Conservation (phyloP, 345 rosid genomes). For the Erysimum cheiranthoides region DNA sequence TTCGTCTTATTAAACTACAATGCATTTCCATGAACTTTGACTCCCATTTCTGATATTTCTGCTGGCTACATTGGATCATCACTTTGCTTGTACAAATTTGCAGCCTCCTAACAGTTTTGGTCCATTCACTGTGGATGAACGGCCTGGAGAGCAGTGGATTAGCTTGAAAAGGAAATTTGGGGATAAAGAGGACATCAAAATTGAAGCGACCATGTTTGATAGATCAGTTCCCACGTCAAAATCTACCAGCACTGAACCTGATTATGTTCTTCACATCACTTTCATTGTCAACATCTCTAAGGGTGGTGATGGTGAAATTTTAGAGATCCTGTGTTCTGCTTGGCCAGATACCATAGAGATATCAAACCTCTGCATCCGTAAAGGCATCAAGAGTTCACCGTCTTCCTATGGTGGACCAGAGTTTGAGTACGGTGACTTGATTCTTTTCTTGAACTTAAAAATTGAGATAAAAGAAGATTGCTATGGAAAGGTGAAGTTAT, state of each 20-base stretch:
- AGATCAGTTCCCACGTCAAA: conserved; percentile 57
- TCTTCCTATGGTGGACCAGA: conserved; percentile 69
- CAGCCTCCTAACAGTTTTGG: conserved; percentile 61
- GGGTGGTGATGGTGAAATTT: conserved; percentile 50
- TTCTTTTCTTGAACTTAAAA: conserved; percentile 9
- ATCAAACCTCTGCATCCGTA: conserved; percentile 57
- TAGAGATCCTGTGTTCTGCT: conserved; percentile 83
- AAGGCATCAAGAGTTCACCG: conserved; percentile 34
- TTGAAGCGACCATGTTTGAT: conserved; percentile 92
- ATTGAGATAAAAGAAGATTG: conserved; percentile 3
- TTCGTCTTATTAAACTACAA: not conserved
- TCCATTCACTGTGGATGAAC: conserved; percentile 65
- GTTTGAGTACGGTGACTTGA: conserved; percentile 61
- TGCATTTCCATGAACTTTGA: not conserved
- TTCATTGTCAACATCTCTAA: conserved; percentile 71
- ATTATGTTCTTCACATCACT: conserved; percentile 66
- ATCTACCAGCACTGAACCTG: conserved; percentile 44
- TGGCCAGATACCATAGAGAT: conserved; percentile 81
- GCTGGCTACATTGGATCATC: not conserved
- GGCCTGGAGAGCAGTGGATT: conserved; percentile 93
- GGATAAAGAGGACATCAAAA: conserved; percentile 68
- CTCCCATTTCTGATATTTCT: not conserved
- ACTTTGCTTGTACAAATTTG: conserved; percentile 19
- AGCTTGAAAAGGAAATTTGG: conserved; percentile 64
- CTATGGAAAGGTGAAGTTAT: conserved; percentile 11